Conservation (phyloP, 257 asterid species). For the Handroanthus guayacan region DNA sequence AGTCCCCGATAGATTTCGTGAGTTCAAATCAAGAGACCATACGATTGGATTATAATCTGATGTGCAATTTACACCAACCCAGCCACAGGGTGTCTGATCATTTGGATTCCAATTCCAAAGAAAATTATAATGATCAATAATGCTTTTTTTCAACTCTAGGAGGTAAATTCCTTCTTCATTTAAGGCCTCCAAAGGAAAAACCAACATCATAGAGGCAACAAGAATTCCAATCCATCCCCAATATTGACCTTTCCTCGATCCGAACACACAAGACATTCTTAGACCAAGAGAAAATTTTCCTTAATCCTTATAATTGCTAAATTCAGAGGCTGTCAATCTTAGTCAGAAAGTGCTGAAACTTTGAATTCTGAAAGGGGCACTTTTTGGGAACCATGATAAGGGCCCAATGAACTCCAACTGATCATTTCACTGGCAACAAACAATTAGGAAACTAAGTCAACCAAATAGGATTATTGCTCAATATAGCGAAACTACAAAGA, state of each 20-base stretch:
- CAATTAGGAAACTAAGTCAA: too few relatives aligned
- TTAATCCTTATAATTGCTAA: too few relatives aligned
- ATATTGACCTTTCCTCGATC: constrained; percentile 46
- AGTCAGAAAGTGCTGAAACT: constrained; percentile 7
- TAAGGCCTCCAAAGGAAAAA: constrained; percentile 58
- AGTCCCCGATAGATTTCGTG: constrained; percentile 72
- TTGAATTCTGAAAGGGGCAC: too few relatives aligned
- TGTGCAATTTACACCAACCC: constrained; percentile 86
- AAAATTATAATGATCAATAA: constrained; percentile 51
- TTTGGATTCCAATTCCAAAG: constrained; percentile 73
- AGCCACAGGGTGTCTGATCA: constrained; percentile 75
- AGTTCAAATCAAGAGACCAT: constrained; percentile 63
- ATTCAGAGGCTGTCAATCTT: constrained; percentile 18
- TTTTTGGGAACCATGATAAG: too few relatives aligned
- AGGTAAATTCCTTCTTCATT: constrained; percentile 70
- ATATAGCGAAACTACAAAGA: neutral
- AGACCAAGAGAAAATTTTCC: too few relatives aligned
- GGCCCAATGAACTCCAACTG: too few relatives aligned
- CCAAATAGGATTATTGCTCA: too few relatives aligned
- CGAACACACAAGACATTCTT: constrained; percentile 53
- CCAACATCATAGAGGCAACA: constrained; percentile 40
- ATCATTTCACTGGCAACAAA: too few relatives aligned
- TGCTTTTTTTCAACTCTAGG: constrained; percentile 66
- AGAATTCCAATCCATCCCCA: constrained; percentile 49
- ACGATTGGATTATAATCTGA: constrained; percentile 54